These are phyloP conservation scores for Gnetum montanum DNA, from an alignment of 75 land plant genomes.

Conservation along the genomic window DNA sequence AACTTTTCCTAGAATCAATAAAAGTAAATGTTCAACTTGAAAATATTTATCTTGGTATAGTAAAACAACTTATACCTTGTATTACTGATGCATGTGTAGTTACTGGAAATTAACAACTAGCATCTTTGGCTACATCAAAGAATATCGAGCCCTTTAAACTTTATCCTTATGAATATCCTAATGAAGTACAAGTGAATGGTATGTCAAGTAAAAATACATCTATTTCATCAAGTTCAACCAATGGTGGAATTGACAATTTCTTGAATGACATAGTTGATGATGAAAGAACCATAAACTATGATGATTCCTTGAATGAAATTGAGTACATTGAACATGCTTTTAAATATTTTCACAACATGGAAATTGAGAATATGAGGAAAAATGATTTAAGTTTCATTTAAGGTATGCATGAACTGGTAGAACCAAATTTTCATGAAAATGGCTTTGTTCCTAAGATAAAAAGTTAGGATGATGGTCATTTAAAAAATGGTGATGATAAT, in stretches of 20 bases:
- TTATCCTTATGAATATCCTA: constrained; percentile 22
- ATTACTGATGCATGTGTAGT: constrained; percentile 93
- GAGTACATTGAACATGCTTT: constrained; percentile 22
- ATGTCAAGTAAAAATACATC: not conserved
- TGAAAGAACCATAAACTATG: constrained; percentile 9
- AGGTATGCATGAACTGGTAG: constrained; percentile 15
- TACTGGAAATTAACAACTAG: constrained; percentile 63
- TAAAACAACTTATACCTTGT: constrained; percentile 74
- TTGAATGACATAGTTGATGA: constrained; percentile 5
- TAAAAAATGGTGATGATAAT: not conserved
- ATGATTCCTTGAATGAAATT: constrained; percentile 32
- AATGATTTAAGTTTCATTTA: constrained; percentile 7
- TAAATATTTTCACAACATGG: constrained; percentile 16
- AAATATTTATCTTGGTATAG: constrained; percentile 80
- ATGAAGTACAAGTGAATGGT: constrained; percentile 10
- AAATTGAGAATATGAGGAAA: constrained; percentile 12
- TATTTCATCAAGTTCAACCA: not conserved
- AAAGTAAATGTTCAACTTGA: constrained; percentile 84
- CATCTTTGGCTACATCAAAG: constrained; percentile 59
- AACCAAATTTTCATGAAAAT: constrained; percentile 8
- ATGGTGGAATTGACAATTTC: not conserved
- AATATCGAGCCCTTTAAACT: constrained; percentile 74
- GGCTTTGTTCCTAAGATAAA: constrained; percentile 15
- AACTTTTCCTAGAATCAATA: constrained; percentile 77
- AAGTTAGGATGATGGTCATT: not conserved